These are phyloP conservation scores for Colletotrichum melonis DNA, from an alignment of 2,329 filamentous ascomycete species.

Conservation along the genomic window DNA sequence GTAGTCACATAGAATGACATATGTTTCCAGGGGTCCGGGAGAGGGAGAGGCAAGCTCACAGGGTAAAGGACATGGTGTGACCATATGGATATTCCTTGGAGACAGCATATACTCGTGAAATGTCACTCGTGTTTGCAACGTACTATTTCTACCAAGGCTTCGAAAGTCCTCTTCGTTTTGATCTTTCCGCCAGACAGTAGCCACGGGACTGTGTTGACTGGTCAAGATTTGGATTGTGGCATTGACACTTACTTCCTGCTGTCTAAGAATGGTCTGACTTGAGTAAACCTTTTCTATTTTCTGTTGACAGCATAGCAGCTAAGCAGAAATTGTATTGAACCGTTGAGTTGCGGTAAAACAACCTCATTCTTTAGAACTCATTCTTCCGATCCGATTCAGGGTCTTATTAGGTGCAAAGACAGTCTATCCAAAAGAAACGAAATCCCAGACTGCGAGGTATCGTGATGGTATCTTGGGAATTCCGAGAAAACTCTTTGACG, in stretches of 20 bases:
- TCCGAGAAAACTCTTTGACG: background rate
- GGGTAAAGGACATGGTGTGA: too few relatives aligned
- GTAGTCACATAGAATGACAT: background rate
- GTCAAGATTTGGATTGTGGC: background rate
- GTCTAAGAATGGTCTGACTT: background rate
- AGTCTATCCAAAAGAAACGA: slow-evolving; percentile 38
- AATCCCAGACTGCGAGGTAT: slow-evolving; percentile 27
- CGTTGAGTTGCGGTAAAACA: slow-evolving; percentile 20
- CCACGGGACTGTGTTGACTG: background rate
- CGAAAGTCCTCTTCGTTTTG: background rate
- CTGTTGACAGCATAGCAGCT: background rate
- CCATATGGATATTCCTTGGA: slow-evolving; percentile 1
- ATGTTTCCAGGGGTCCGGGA: background rate
- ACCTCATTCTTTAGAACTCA: slow-evolving; percentile 27
- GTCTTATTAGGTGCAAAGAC: slow-evolving; percentile 38
- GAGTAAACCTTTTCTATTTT: background rate
- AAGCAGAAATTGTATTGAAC: slow-evolving; percentile 11
- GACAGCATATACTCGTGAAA: slow-evolving; percentile 20
- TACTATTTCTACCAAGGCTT: background rate
- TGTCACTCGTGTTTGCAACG: background rate
- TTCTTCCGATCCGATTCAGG: slow-evolving; percentile 34
- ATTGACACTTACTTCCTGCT: too few relatives aligned
- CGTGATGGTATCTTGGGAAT: slow-evolving; percentile 26
- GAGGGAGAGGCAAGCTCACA: too few relatives aligned
- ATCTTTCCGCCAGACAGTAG: background rate